phyloP scores from a whole-genome alignment of 441 rosid species.

The Corymbia citriodora region DNA sequence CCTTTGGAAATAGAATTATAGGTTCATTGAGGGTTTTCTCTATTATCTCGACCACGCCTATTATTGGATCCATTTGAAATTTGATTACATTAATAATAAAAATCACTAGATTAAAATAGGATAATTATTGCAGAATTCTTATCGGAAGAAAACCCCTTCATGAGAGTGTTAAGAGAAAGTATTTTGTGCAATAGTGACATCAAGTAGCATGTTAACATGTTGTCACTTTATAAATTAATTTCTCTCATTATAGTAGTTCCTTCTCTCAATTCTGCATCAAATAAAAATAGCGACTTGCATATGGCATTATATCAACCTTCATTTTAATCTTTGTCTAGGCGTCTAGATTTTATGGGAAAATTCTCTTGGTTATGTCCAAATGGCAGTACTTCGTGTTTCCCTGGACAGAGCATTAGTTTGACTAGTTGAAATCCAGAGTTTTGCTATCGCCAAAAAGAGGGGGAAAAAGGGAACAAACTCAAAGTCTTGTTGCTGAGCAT shows the following conservation, averaged over 20 bases:
- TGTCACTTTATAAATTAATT: neutral
- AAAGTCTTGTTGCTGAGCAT: neutral
- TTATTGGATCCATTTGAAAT: neutral
- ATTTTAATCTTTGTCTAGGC: neutral
- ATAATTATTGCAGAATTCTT: too few relatives aligned
- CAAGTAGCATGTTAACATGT: neutral
- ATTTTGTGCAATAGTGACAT: neutral
- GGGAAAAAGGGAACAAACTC: neutral
- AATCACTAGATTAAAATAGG: neutral
- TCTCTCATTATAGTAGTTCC: neutral
- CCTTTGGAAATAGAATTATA: neutral
- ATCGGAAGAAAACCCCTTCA: neutral
- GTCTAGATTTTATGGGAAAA: neutral
- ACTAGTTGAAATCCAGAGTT: neutral
- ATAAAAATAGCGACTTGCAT: neutral
- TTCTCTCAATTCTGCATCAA: neutral
- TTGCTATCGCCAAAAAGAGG: neutral
- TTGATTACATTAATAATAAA: too few relatives aligned
- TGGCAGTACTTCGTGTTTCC: neutral
- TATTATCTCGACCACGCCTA: neutral
- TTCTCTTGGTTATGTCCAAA: neutral
- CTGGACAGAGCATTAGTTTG: neutral
- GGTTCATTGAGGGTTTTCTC: neutral
- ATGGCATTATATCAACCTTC: neutral
- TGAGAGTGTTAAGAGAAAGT: neutral